Percentiles rank a stretch among this genome's conserved stretches.
Conservation (phyloP, 2,329 filamentous ascomycete species). For the Fusarium sp. region DNA sequence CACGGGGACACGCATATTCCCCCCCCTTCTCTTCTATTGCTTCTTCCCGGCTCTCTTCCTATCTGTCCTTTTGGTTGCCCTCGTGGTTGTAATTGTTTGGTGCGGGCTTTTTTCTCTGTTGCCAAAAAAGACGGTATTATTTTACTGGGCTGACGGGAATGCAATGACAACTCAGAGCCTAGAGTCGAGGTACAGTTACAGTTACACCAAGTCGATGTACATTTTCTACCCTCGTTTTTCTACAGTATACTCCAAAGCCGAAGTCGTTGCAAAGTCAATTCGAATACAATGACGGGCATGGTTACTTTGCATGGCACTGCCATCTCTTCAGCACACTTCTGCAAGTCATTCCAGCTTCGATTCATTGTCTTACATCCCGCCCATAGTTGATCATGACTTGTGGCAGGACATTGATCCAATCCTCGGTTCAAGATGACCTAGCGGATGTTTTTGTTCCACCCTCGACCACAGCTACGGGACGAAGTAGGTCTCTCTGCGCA, state of each 20-base stretch:
- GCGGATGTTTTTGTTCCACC: conserved; percentile 24
- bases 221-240: not conserved
- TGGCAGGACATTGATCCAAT: not conserved
- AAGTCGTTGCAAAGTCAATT: conserved; percentile 3
- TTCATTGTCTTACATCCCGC: conserved; percentile 18
- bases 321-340: not conserved
- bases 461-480: conserved; percentile 31
- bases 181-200: not conserved
- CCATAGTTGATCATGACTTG: conserved; percentile 27
- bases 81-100: conserved; percentile 38
- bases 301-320: not conserved
- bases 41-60: not conserved
- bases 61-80: conserved; percentile 12
- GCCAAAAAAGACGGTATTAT: conserved; percentile 11
- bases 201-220: conserved; percentile 27
- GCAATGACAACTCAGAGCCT: conserved; percentile 44
- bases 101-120: conserved; percentile 7
- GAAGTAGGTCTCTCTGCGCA: conserved; percentile 10
- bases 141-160: conserved; percentile 31
- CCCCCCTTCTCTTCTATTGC: conserved; percentile 1
- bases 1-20: conserved; percentile 23
- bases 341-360: conserved; percentile 26
- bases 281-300: not conserved
- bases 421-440: not conserved
- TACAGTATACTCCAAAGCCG: not conserved